Evolutionary conservation across 148 eudicot genomes (phyloP).

Genomic region (Rhododendron vialii): DNA sequence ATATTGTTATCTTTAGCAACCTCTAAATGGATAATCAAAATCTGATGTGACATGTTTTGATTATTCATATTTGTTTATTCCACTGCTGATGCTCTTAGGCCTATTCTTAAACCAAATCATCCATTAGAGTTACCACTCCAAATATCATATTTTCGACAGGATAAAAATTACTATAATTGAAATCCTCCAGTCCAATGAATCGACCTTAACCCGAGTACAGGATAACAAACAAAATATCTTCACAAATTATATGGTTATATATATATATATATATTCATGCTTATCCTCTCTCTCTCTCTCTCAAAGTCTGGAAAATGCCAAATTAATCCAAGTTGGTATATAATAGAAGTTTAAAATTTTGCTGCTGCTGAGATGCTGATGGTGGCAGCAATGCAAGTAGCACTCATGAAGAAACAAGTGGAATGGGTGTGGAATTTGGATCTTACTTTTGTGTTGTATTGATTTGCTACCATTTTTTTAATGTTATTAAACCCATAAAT

Average conservation of each 20-base stretch:
- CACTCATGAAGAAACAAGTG: slow-evolving; percentile 4
- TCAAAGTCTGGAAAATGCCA: neutral
- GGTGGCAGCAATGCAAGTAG: slow-evolving; percentile 1
- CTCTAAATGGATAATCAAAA: too few relatives aligned
- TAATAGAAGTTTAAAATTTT: neutral
- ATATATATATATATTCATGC: neutral
- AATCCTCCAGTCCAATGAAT: neutral
- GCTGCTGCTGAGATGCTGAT: neutral
- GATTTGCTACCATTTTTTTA: neutral
- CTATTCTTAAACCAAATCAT: neutral
- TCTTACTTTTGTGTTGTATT: neutral
- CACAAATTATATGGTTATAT: neutral
- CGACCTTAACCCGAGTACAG: neutral
- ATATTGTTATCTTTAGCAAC: too few relatives aligned
- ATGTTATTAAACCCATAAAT: neutral
- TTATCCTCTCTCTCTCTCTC: neutral
- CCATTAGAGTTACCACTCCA: neutral
- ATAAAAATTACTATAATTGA: neutral
- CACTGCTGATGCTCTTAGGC: neutral
- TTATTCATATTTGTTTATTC: too few relatives aligned
- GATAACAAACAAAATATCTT: neutral
- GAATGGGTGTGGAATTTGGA: neutral
- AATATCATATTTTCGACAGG: neutral
- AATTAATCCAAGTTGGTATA: neutral
- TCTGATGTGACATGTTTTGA: too few relatives aligned